Evolutionary conservation across 2,329 filamentous ascomycete genomes (phyloP).

Genomic region (Aspergillus sp.): DNA sequence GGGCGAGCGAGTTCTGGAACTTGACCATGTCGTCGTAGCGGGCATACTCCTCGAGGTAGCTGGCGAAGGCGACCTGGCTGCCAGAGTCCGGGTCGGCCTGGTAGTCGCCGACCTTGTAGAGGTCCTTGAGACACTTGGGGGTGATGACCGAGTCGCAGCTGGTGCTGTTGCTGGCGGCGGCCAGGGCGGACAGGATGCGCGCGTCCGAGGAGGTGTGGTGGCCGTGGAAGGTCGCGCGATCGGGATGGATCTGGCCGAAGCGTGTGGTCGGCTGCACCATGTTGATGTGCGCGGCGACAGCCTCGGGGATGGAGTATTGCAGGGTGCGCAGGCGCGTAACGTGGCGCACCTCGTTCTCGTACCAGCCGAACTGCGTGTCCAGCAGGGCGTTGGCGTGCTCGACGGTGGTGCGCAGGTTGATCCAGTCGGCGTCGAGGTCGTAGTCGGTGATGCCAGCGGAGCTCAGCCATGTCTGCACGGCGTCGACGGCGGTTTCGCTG

Average conservation of each 20-base stretch:
- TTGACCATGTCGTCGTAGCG: slow-evolving; percentile 45
- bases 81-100: slow-evolving; percentile 33
- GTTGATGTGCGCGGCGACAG: slow-evolving; percentile 35
- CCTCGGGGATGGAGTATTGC: slow-evolving; percentile 38
- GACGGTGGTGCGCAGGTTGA: slow-evolving; percentile 37
- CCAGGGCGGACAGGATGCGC: slow-evolving; percentile 16
- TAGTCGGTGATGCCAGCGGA: slow-evolving; percentile 37
- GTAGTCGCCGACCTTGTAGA: slow-evolving; percentile 47
- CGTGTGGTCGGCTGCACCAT: slow-evolving; percentile 43
- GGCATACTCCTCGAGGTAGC: slow-evolving; percentile 50
- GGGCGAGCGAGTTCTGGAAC: slow-evolving; percentile 40
- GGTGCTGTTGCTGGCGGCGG: slow-evolving; percentile 20
- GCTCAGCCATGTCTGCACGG: slow-evolving; percentile 48
- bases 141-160: slow-evolving; percentile 46
- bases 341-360: slow-evolving; percentile 24
- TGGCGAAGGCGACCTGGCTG: slow-evolving; percentile 44
- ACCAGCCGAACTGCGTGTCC: slow-evolving; percentile 40
- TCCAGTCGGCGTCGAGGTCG: slow-evolving; percentile 36
- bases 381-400: slow-evolving; percentile 36
- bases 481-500: slow-evolving; percentile 34
- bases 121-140: slow-evolving; percentile 45
- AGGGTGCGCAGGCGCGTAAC: slow-evolving; percentile 37
- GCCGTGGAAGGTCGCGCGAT: slow-evolving; percentile 24
- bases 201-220: slow-evolving; percentile 19
- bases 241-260: slow-evolving; percentile 35